Conservation (phyloP, 2,329 filamentous ascomycete species). For the Sphaerostilbella broomeana region DNA sequence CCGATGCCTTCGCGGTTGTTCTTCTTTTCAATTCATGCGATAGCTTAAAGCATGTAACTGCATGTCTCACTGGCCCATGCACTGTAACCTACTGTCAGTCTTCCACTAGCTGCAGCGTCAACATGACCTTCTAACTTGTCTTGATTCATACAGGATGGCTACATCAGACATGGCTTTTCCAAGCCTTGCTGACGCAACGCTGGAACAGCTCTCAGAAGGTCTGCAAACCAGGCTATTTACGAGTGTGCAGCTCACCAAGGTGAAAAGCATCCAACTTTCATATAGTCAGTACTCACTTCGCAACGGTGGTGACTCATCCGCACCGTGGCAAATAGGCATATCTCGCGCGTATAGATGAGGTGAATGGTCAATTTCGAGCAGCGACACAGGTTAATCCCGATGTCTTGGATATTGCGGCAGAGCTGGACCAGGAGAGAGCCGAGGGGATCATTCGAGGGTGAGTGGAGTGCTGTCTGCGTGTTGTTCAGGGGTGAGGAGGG, state of each 20-base stretch:
- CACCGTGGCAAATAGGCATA: constrained; percentile 19
- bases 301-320: background rate
- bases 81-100: too few relatives aligned
- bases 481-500: too few relatives aligned
- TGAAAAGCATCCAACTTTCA: background rate
- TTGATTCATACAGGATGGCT: too few relatives aligned
- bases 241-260: constrained; percentile 29
- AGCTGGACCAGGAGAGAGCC: constrained; percentile 27
- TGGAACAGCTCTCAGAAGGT: constrained; percentile 28
- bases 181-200: constrained; percentile 26
- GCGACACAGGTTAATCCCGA: constrained; percentile 32
- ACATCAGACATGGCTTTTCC: constrained; percentile 20
- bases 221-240: constrained; percentile 28
- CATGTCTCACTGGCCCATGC: too few relatives aligned
- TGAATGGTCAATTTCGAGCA: constrained; percentile 22
- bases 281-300: background rate
- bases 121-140: too few relatives aligned
- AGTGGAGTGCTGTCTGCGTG: background rate
- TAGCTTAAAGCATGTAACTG: too few relatives aligned
- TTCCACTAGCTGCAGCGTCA: too few relatives aligned
- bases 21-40: too few relatives aligned
- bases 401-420: constrained; percentile 26
- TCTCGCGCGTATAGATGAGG: constrained; percentile 20
- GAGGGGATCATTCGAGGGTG: constrained; percentile 21
- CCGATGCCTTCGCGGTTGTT: too few relatives aligned